These are phyloP conservation scores for Elaeis guineensis DNA, from an alignment of 176 grass and related monocot species.

Conservation along the genomic window DNA sequence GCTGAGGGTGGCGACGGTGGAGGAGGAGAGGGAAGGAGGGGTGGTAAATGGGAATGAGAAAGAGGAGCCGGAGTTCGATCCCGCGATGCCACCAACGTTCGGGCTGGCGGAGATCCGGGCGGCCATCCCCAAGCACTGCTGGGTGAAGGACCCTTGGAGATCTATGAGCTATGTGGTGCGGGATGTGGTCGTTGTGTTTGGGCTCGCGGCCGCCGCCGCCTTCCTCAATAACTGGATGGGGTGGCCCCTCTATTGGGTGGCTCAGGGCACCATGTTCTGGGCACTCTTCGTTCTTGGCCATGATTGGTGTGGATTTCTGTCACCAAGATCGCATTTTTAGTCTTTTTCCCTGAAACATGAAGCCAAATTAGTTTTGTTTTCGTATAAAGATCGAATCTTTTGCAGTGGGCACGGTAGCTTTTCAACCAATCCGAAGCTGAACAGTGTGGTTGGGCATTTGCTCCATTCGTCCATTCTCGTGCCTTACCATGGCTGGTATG, in stretches of 20 bases:
- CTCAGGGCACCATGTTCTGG: constrained; percentile 24
- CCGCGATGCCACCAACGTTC: constrained; percentile 19
- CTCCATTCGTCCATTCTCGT: constrained; percentile 97
- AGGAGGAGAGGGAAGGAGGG: not conserved
- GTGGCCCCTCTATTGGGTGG: constrained; percentile 19
- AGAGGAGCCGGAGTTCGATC: not conserved
- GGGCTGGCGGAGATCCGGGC: constrained; percentile 14
- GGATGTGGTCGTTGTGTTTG: constrained; percentile 7
- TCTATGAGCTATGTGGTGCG: constrained; percentile 20
- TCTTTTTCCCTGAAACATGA: not conserved
- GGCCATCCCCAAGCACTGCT: constrained; percentile 20
- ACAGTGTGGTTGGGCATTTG: constrained; percentile 87
- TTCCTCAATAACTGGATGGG: constrained; percentile 9
- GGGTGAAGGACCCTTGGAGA: constrained; percentile 12
- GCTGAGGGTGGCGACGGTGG: not conserved
- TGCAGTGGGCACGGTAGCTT: constrained; percentile 93
- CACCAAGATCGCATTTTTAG: not conserved
- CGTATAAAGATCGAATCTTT: not conserved
- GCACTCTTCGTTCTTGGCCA: constrained; percentile 19
- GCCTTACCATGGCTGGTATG: constrained; percentile 86
- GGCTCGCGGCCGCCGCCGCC: constrained; percentile 7
- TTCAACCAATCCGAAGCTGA: constrained; percentile 66
- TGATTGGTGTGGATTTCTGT: constrained; percentile 7
- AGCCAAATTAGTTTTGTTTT: not conserved
- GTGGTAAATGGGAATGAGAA: not conserved